Conservation (phyloP, 768 basidiomycete species). For the Hericium coralloides region DNA sequence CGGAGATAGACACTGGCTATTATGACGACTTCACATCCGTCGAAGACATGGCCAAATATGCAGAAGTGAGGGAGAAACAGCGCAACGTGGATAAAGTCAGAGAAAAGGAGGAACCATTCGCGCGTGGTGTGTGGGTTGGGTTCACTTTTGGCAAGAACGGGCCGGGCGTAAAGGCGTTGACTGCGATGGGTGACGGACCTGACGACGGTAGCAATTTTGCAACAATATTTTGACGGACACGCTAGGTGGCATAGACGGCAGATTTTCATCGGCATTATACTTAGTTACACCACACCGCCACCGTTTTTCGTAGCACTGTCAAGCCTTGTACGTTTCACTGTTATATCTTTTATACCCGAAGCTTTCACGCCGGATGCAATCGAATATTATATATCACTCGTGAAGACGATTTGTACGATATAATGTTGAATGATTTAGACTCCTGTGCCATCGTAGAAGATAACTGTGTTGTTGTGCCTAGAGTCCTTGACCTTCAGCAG, state of each 20-base stretch:
- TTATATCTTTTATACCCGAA: background rate
- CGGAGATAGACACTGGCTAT: conserved; percentile 91
- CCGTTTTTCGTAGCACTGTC: background rate
- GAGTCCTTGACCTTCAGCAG: background rate
- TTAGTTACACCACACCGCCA: too few species aligned
- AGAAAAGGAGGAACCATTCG: conserved; percentile 72
- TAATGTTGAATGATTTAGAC: background rate
- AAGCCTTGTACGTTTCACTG: background rate
- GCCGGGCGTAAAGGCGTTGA: conserved; percentile 41
- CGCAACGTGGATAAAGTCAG: conserved; percentile 84
- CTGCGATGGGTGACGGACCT: conserved; percentile 13
- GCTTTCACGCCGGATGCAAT: too few species aligned
- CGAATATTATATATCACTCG: background rate
- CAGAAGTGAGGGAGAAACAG: conserved; percentile 97
- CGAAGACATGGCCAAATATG: conserved; percentile 98
- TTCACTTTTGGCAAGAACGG: conserved; percentile 90
- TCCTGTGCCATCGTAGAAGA: background rate
- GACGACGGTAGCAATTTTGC: conserved; percentile 24
- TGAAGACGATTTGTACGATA: background rate
- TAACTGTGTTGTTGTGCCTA: background rate
- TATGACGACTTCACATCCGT: conserved; percentile 84
- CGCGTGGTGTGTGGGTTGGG: conserved; percentile 82
- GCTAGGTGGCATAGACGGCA: background rate
- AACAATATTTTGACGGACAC: conserved; percentile 25
- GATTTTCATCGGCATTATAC: too few species aligned